Conservation (phyloP, 352 stramenopile genomes). For the Phytophthora sp. region DNA sequence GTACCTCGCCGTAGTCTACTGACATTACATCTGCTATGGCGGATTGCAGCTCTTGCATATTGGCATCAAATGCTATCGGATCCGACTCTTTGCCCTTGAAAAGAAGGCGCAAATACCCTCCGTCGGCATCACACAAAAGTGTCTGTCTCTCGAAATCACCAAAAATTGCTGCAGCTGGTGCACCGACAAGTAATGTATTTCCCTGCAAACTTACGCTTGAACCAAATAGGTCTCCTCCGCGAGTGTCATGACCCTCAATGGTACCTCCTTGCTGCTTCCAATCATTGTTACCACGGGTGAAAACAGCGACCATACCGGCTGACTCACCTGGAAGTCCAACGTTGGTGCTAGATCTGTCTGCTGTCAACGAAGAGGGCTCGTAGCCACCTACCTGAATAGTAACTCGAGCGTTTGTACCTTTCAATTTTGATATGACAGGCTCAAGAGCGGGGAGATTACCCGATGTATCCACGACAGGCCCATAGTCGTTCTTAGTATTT, state of each 20-base stretch:
- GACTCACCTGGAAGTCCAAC: constrained; percentile 61
- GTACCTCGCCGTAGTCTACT: constrained; percentile 55
- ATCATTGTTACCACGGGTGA: constrained; percentile 66
- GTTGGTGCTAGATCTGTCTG: constrained; percentile 40
- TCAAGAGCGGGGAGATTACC: constrained; percentile 73
- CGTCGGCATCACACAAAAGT: constrained; percentile 76
- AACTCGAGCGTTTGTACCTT: constrained; percentile 66
- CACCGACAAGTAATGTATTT: constrained; percentile 62
- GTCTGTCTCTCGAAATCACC: constrained; percentile 79
- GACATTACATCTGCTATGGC: constrained; percentile 67
- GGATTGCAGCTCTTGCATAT: constrained; percentile 46
- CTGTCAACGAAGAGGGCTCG: constrained; percentile 28
- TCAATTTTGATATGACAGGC: constrained; percentile 54
- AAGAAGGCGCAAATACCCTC: constrained; percentile 68
- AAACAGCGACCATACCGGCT: constrained; percentile 72
- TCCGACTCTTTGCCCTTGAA: constrained; percentile 62
- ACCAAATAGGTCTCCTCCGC: constrained; percentile 73
- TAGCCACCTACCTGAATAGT: constrained; percentile 63
- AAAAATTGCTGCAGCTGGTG: constrained; percentile 68
- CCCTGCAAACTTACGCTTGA: constrained; percentile 69
- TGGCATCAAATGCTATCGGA: constrained; percentile 67
- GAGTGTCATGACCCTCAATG: constrained; percentile 62
- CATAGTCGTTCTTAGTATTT: constrained; percentile 80
- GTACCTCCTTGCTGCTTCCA: constrained; percentile 78
- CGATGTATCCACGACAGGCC: constrained; percentile 65